These are phyloP conservation scores for Comarum palustre DNA, from an alignment of 306 rosid genomes.

Conservation along the genomic window DNA sequence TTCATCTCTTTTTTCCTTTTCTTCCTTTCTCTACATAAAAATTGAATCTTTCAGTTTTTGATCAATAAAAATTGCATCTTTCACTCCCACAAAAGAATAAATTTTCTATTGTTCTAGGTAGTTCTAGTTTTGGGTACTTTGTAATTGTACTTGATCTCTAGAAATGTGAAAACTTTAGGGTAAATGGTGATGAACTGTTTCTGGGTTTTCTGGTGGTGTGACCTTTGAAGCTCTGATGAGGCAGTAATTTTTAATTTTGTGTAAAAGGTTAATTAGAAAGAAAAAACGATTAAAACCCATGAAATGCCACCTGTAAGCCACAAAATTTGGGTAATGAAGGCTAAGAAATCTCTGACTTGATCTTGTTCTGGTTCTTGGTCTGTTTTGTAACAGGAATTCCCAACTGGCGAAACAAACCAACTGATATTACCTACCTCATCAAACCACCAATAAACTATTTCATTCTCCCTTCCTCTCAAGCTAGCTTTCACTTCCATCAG, in stretches of 20 bases:
- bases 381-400: constrained; percentile 12
- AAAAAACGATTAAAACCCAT: not conserved
- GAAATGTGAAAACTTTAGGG: not conserved
- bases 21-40: not conserved
- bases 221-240: not conserved
- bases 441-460: not conserved
- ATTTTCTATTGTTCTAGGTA: not conserved
- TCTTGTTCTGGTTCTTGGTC: constrained; percentile 1
- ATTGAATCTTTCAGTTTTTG: not conserved
- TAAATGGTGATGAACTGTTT: not conserved
- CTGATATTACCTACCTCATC: constrained; percentile 3
- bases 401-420: constrained; percentile 16
- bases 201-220: not conserved
- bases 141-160: not conserved
- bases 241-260: not conserved
- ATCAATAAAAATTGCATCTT: too few species aligned
- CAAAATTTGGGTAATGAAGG: constrained; percentile 5
- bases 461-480: not conserved
- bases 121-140: not conserved
- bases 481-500: constrained; percentile 17
- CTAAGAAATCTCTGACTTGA: constrained; percentile 16
- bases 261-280: not conserved
- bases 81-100: not conserved
- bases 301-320: constrained; percentile 12
- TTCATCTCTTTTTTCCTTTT: not conserved